A percentile compares a stretch with the other conserved stretches of the same genome.
These are phyloP conservation scores for Cadophora sp. DNA, from an alignment of 2,329 filamentous ascomycete species.

Conservation along the genomic window DNA sequence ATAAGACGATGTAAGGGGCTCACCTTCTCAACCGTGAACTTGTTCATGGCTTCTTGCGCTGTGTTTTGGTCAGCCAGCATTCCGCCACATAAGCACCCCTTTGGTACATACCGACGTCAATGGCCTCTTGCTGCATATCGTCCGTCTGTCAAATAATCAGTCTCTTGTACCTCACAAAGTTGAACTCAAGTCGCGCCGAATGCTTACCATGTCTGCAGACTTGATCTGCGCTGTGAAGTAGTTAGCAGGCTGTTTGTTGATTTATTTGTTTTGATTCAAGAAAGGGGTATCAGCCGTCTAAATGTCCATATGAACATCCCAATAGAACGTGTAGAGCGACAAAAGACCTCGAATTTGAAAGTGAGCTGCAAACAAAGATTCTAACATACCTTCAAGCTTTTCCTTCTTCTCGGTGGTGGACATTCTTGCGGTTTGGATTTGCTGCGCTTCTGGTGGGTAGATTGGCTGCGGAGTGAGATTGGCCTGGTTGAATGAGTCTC, in stretches of 20 bases:
- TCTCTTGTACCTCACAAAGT: conserved; percentile 10
- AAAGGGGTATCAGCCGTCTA: conserved; percentile 6
- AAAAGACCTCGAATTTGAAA: background rate
- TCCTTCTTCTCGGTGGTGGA: conserved; percentile 42
- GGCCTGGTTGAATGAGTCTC: background rate
- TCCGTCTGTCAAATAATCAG: conserved; percentile 71
- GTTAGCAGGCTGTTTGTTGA: conserved; percentile 14
- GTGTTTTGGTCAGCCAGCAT: conserved; percentile 40
- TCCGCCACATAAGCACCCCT: background rate
- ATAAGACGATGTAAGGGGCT: conserved; percentile 2
- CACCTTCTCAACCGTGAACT: conserved; percentile 76
- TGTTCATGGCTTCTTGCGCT: conserved; percentile 76
- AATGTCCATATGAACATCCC: background rate
- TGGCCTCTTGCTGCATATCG: conserved; percentile 94
- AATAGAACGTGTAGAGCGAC: background rate
- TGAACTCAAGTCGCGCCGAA: background rate
- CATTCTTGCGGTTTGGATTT: conserved; percentile 31
- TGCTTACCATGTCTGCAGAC: conserved; percentile 93
- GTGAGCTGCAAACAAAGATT: background rate
- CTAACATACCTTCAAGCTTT: conserved; percentile 44
- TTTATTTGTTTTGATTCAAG: conserved; percentile 12
- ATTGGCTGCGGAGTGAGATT: background rate
- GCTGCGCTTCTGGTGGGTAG: background rate
- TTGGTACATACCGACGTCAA: conserved; percentile 84
- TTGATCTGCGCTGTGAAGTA: conserved; percentile 82